Base-by-base conservation (phyloP, 208 protist species). In the Trypanosoma congolense region DNA sequence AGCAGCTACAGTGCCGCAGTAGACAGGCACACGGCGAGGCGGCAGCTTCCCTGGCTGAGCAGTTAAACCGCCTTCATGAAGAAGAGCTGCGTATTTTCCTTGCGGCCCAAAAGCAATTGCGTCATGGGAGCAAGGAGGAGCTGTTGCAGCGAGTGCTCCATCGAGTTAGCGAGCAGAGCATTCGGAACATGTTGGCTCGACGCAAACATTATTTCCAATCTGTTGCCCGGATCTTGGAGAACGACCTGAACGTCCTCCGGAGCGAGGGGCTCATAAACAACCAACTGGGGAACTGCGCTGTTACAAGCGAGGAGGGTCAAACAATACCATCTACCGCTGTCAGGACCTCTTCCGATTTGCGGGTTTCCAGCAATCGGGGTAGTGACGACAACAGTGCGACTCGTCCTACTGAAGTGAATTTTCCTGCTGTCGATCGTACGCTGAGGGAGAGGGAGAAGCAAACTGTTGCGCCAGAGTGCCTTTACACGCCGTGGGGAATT, bases 61-160 rank as follows among this genome's bases (percentile, higher is more conserved):
- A 67, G 35, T 67, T 96, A 38, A 22, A 68, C 8, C 58, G 62
- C 1, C 60, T 96, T 43, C 73, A 94, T 55, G 85, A 90, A 43
- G 83, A 95, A 68, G 87, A 96, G 67, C 73, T 96, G 30, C 83
- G 83, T 26, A 94, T 96, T 47, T 96, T 90, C 59, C 75, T 95
- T 28, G 55, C 87, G 2, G 75, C 73, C 0, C 72, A 93, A 61
- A 76, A 84, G 6, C 87, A 96, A 61, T 69, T 91, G 22, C 80
- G 89, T 0, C 86, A 93, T 56, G 89, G 89, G n/a, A 73, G 43
- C 14, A 87, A 89, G 31, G 61, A 42, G 19, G 61, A 77, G 50
- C 75, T 96, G 26, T 62, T 96, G 12, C 56, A 77, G 21, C 89
- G 89, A 2, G 57, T 96, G 5, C 36, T 96, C 40, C 44, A 75